Conservation (phyloP, 805 yeast genomes). For the Clavispora asparagi region DNA sequence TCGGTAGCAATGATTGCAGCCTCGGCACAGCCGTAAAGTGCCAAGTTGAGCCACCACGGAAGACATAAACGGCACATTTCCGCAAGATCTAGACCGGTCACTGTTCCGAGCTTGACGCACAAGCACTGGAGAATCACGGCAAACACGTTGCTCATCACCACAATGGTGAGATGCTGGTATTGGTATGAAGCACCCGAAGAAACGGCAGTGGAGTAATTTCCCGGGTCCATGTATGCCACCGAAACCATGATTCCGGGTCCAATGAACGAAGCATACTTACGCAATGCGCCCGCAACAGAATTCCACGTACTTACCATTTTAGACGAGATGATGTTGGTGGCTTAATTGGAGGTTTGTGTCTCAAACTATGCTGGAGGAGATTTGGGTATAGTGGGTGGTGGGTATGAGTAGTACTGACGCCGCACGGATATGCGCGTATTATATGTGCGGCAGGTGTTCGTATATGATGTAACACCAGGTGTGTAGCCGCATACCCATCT, state of each 20-base stretch:
- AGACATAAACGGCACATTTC: slow-evolving; percentile 73
- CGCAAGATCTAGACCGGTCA: slow-evolving; percentile 85
- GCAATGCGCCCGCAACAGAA: slow-evolving; percentile 12
- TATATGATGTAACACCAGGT: neutral
- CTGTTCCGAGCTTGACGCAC: slow-evolving; percentile 82
- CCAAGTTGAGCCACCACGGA: slow-evolving; percentile 59
- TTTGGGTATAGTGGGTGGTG: no score
- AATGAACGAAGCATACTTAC: slow-evolving; percentile 61
- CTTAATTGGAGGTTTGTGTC: neutral
- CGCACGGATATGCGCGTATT: neutral
- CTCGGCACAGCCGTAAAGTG: slow-evolving; percentile 70
- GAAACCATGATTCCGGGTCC: slow-evolving; percentile 89
- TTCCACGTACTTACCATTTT: neutral
- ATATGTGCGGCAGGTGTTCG: neutral
- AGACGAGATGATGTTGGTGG: neutral
- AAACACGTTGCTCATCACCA: slow-evolving; percentile 72
- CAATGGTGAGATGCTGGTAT: slow-evolving; percentile 66
- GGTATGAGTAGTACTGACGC: no score
- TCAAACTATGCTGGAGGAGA: no score
- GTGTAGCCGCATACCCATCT: neutral
- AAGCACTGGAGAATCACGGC: slow-evolving; percentile 80
- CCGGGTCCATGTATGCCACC: slow-evolving; percentile 93
- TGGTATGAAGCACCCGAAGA: slow-evolving; percentile 80
- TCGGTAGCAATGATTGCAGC: slow-evolving; percentile 89
- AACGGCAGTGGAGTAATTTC: slow-evolving; percentile 87